These are phyloP conservation scores for Fusarium aywerte DNA, from an alignment of 2,329 filamentous ascomycete genomes.

Conservation along the genomic window DNA sequence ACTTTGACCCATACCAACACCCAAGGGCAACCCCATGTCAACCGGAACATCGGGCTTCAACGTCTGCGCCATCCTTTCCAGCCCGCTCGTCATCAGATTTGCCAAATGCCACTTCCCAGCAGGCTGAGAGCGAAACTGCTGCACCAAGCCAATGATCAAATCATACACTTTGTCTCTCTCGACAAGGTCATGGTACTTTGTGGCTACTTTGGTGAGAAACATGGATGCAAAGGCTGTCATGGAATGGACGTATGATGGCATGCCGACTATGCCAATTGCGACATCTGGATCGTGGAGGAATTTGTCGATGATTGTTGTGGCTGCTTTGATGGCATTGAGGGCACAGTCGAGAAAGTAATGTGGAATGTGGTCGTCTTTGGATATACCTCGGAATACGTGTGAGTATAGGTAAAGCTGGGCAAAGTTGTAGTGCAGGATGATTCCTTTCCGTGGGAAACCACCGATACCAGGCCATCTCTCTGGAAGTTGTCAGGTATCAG, in stretches of 20 bases:
- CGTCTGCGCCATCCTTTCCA: slow-evolving; percentile 55
- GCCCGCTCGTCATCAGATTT: slow-evolving; percentile 59
- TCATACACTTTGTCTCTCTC: slow-evolving; percentile 54
- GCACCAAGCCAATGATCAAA: slow-evolving; percentile 53
- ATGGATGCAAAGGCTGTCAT: slow-evolving; percentile 65
- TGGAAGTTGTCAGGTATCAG: slow-evolving; percentile 7
- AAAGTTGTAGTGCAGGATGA: slow-evolving; percentile 56
- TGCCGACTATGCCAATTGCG: slow-evolving; percentile 54
- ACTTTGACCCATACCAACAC: slow-evolving; percentile 19
- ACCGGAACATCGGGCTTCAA: slow-evolving; percentile 18
- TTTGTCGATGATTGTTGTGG: slow-evolving; percentile 57
- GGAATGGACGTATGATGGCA: slow-evolving; percentile 62
- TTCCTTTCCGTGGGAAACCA: slow-evolving; percentile 54
- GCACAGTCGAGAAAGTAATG: slow-evolving; percentile 52
- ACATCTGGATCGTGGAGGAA: slow-evolving; percentile 57
- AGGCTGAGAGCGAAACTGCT: slow-evolving; percentile 54
- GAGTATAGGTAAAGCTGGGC: slow-evolving; percentile 57
- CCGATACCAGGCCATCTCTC: slow-evolving; percentile 55
- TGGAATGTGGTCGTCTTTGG: slow-evolving; percentile 49
- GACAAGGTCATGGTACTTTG: slow-evolving; percentile 56
- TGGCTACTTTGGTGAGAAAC: slow-evolving; percentile 61
- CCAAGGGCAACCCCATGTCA: slow-evolving; percentile 17
- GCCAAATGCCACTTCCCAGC: slow-evolving; percentile 60
- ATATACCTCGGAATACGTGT: slow-evolving; percentile 54
- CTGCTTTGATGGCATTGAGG: slow-evolving; percentile 50